These are phyloP conservation scores for Alternaria gaisen DNA, from an alignment of 2,329 filamentous ascomycete species.

Conservation along the genomic window DNA sequence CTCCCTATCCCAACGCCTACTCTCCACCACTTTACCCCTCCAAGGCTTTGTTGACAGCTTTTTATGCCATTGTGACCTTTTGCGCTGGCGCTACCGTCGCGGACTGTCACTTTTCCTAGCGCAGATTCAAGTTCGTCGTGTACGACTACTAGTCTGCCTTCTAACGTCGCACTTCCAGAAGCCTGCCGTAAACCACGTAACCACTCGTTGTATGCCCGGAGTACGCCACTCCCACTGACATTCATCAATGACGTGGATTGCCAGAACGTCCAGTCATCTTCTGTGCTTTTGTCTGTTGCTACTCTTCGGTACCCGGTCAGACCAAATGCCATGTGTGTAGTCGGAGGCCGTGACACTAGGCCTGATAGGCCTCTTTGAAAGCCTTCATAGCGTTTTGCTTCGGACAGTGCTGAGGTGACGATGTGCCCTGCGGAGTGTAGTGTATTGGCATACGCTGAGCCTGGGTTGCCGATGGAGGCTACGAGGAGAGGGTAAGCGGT, in stretches of 20 bases:
- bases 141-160: conserved; percentile 73
- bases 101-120: conserved; percentile 72
- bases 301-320: conserved; percentile 47
- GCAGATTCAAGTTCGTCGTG: conserved; percentile 87
- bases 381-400: conserved; percentile 40
- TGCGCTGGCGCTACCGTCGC: conserved; percentile 63
- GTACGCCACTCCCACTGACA: conserved; percentile 75
- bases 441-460: conserved; percentile 72
- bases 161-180: conserved; percentile 22
- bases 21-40: conserved; percentile 59
- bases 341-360: conserved; percentile 38
- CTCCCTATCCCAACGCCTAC: conserved; percentile 90
- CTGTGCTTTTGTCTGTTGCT: conserved; percentile 19
- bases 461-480: conserved; percentile 86
- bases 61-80: conserved; percentile 59
- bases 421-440: conserved; percentile 89
- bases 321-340: conserved; percentile 51
- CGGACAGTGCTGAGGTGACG: conserved; percentile 63
- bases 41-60: conserved; percentile 46
- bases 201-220: conserved; percentile 70
- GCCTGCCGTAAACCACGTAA: conserved; percentile 19
- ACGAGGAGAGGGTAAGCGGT: conserved; percentile 69
- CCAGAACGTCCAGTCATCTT: conserved; percentile 68
- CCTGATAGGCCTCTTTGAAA: conserved; percentile 43
- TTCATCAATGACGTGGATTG: conserved; percentile 88